phyloP scores from a whole-genome alignment of 2,329 filamentous ascomycete genomes.

The Venturia asperata region DNA sequence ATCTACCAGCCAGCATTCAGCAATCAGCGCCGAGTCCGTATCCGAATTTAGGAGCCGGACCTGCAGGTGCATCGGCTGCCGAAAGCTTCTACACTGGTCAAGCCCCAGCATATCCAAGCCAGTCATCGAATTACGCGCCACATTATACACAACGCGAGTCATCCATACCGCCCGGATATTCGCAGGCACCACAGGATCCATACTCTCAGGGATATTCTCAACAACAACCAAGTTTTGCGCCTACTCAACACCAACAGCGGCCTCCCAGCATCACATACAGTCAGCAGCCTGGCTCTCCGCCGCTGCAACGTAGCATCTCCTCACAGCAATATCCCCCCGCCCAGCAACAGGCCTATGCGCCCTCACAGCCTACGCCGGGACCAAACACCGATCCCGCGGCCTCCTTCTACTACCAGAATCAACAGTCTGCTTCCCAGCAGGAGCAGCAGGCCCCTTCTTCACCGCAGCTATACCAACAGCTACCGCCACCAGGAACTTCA shows the following conservation, averaged over 20 bases:
- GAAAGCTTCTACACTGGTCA: slow-evolving; percentile 80
- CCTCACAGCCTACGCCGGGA: slow-evolving; percentile 28
- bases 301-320: slow-evolving; percentile 31
- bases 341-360: slow-evolving; percentile 28
- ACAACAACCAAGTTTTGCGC: slow-evolving; percentile 22
- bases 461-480: slow-evolving; percentile 10
- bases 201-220: slow-evolving; percentile 32
- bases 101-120: slow-evolving; percentile 34
- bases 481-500: background rate
- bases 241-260: slow-evolving; percentile 23
- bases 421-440: slow-evolving; percentile 22
- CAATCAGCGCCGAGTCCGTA: slow-evolving; percentile 14
- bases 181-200: slow-evolving; percentile 38
- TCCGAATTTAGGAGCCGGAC: slow-evolving; percentile 51
- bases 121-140: slow-evolving; percentile 44
- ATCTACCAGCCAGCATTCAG: slow-evolving; percentile 25
- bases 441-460: slow-evolving; percentile 24
- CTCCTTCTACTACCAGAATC: slow-evolving; percentile 22
- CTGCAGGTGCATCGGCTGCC: slow-evolving; percentile 46
- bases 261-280: slow-evolving; percentile 24
- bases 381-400: slow-evolving; percentile 7
- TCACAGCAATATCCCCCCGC: slow-evolving; percentile 30
- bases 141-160: slow-evolving; percentile 39
- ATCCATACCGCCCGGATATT: slow-evolving; percentile 16
- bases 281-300: slow-evolving; percentile 27